phyloP scores from a whole-genome alignment of 2,329 filamentous ascomycete species.

The Neobulgaria alba region DNA sequence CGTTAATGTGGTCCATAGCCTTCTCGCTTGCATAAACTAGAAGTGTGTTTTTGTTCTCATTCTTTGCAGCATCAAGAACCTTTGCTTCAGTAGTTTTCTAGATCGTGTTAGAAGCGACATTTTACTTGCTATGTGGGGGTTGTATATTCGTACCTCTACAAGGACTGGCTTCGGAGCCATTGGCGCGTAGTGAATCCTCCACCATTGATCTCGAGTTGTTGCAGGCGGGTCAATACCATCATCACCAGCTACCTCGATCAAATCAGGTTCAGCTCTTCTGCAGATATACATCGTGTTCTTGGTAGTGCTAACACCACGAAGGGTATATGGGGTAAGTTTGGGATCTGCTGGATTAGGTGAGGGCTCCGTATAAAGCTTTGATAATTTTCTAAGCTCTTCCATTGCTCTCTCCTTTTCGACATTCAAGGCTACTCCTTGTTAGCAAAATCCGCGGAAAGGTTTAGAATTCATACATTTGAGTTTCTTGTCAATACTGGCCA shows the following conservation, averaged over 20 bases:
- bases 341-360: constrained; percentile 18
- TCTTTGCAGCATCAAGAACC: constrained; percentile 38
- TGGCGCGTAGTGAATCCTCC: constrained; percentile 40
- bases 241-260: constrained; percentile 33
- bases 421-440: constrained; percentile 21
- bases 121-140: neutral
- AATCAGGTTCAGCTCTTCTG: constrained; percentile 33
- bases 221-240: constrained; percentile 21
- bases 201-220: constrained; percentile 48
- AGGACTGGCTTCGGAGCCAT: constrained; percentile 35
- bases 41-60: constrained; percentile 39
- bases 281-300: constrained; percentile 43
- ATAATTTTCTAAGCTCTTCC: constrained; percentile 30
- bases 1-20: constrained; percentile 31
- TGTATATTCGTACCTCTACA: constrained; percentile 37
- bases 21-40: constrained; percentile 46
- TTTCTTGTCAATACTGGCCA: constrained; percentile 28
- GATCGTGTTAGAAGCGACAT: neutral
- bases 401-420: constrained; percentile 25
- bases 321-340: constrained; percentile 33
- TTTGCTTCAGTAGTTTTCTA: constrained; percentile 41
- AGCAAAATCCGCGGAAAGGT: constrained; percentile 5
- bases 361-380: constrained; percentile 31
- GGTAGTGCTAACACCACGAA: constrained; percentile 43
- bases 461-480: constrained; percentile 18